phyloP scores from a whole-genome alignment of 495 filamentous ascomycete species.

The Thermothielavioides terrestris region DNA sequence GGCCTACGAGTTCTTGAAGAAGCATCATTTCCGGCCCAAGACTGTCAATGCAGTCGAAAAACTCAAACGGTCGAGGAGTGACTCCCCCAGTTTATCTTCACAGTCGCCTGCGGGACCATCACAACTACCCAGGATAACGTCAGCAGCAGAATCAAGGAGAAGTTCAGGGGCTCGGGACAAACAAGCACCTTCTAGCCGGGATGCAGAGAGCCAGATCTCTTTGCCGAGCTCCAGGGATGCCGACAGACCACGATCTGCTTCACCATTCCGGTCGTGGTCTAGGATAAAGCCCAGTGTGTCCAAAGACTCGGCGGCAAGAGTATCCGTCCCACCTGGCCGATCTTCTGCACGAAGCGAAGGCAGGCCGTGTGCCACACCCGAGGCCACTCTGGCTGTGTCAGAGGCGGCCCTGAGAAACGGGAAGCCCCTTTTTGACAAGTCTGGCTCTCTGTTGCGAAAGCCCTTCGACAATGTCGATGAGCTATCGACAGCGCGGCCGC shows the following conservation, averaged over 20 bases:
- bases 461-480: conserved; percentile 30
- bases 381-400: neutral
- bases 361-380: neutral
- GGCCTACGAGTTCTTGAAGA: conserved; percentile 57
- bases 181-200: neutral
- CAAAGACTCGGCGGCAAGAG: neutral
- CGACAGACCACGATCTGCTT: conserved; percentile 12
- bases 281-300: conserved; percentile 51
- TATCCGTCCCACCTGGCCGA: too few species aligned
- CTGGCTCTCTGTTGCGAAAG: conserved; percentile 27
- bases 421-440: conserved; percentile 21
- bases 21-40: conserved; percentile 54
- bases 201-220: neutral
- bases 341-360: too few species aligned
- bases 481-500: neutral
- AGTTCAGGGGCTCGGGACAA: neutral
- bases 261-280: conserved; percentile 56
- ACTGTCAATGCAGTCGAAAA: conserved; percentile 16
- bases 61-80: conserved; percentile 7
- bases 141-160: too few species aligned
- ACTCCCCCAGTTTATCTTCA: neutral
- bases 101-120: neutral
- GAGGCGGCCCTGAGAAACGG: conserved; percentile 10
- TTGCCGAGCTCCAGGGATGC: neutral
- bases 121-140: too few species aligned